Percentiles rank a stretch among this genome's conserved stretches.
phyloP scores from a whole-genome alignment of 169 alveolate species.

The Plasmodium relictum region DNA sequence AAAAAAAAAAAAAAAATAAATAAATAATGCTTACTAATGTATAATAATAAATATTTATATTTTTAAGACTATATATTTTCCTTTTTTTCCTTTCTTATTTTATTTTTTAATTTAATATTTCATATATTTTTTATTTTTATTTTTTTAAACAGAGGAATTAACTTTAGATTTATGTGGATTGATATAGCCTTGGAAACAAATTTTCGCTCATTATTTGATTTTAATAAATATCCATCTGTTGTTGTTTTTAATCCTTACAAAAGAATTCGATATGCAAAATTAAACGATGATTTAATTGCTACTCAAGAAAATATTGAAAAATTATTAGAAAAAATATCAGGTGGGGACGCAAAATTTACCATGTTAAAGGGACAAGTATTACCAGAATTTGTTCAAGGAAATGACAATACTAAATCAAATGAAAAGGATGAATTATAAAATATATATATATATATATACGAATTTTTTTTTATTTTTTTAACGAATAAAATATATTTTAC shows the following conservation, averaged over 20 bases:
- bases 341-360: conserved; percentile 90
- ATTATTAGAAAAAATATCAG: conserved; percentile 88
- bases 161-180: conserved; percentile 92
- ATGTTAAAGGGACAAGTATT: conserved; percentile 84
- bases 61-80: not conserved
- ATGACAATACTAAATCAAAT: conserved; percentile 1
- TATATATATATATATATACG: too few relatives aligned
- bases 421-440: conserved; percentile 61
- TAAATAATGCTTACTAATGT: not conserved
- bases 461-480: too few relatives aligned
- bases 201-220: conserved; percentile 83
- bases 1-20: not conserved
- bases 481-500: too few relatives aligned
- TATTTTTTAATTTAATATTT: not conserved
- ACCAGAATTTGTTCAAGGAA: conserved; percentile 82
- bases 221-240: conserved; percentile 86
- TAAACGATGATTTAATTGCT: conserved; percentile 84
- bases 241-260: conserved; percentile 89
- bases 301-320: conserved; percentile 83
- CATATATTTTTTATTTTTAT: not conserved
- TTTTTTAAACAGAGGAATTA: conserved; percentile 80
- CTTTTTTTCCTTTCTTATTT: not conserved
- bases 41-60: not conserved
- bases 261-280: conserved; percentile 84
- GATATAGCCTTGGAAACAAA: conserved; percentile 85